A percentile compares a stretch with the other conserved stretches of the same genome.
phyloP scores from a whole-genome alignment of 306 rosid species.

The Prunus mira region DNA sequence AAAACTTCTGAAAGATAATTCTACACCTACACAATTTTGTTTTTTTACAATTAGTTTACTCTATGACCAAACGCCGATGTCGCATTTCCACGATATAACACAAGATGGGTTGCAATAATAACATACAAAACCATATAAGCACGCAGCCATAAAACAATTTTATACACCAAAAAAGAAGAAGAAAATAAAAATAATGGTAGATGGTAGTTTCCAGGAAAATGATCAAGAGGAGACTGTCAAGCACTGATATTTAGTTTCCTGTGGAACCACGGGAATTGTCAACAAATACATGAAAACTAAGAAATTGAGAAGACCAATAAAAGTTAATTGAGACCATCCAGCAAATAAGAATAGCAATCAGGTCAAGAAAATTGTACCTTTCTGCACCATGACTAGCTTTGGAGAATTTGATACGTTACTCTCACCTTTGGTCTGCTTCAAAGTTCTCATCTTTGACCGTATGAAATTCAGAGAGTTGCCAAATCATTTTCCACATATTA shows the following conservation, averaged over 20 bases:
- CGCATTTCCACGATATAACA: too few relatives aligned
- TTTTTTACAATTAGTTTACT: not conserved
- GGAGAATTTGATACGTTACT: not conserved
- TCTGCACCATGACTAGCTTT: not conserved
- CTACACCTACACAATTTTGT: not conserved
- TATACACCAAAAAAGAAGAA: too few relatives aligned
- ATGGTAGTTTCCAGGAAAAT: not conserved
- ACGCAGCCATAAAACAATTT: too few relatives aligned
- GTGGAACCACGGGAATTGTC: too few relatives aligned
- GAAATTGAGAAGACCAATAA: not conserved
- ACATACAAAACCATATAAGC: too few relatives aligned
- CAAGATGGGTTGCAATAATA: too few relatives aligned
- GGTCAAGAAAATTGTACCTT: not conserved
- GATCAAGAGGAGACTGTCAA: not conserved
- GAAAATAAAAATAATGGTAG: too few relatives aligned
- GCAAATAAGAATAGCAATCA: not conserved
- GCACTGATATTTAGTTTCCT: too few relatives aligned
- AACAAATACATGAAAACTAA: too few relatives aligned
- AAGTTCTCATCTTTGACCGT: not conserved
- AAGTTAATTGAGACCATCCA: not conserved
- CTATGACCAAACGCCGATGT: not conserved
- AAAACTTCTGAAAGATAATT: not conserved
- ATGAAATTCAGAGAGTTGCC: not conserved
- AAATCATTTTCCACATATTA: not conserved
- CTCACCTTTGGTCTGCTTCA: conserved; percentile 3